These are phyloP conservation scores for Verticillium nubilum DNA, from an alignment of 2,329 filamentous ascomycete genomes.

Conservation along the genomic window DNA sequence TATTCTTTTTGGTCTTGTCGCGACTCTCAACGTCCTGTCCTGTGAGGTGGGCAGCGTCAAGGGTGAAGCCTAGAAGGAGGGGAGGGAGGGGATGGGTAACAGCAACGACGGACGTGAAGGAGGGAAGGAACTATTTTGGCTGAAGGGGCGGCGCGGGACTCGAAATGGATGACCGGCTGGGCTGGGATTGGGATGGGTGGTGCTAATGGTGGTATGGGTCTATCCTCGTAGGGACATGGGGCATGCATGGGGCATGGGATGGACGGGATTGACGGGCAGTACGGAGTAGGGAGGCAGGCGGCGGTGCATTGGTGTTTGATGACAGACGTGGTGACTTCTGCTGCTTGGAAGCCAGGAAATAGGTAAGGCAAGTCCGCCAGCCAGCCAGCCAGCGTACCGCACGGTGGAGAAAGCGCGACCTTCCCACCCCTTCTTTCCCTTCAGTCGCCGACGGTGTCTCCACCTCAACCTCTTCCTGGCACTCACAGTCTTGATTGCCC, in stretches of 20 bases:
- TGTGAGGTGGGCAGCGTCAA: not conserved
- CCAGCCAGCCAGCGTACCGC: not conserved
- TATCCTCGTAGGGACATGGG: not conserved
- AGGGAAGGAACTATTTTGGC: not conserved
- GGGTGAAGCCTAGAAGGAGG: not conserved
- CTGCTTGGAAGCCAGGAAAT: not conserved
- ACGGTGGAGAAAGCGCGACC: not conserved
- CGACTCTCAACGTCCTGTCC: not conserved
- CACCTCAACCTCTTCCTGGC: slow-evolving; percentile 1
- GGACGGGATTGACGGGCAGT: not conserved
- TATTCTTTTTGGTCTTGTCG: not conserved
- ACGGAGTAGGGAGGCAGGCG: not conserved
- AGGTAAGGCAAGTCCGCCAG: not conserved
- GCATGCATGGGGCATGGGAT: not conserved
- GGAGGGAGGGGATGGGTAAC: not conserved
- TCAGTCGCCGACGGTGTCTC: not conserved
- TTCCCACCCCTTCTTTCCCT: not conserved
- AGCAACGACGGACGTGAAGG: not conserved
- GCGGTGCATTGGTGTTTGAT: slow-evolving; percentile 5
- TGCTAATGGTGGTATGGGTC: not conserved
- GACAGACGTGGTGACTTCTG: not conserved
- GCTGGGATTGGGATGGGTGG: not conserved
- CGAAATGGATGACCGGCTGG: not conserved
- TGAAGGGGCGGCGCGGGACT: not conserved
- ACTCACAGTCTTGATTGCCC: not conserved